A percentile compares a stretch with the other conserved stretches of the same genome.
These are phyloP conservation scores for Rhizopogon roseolus DNA, from an alignment of 768 basidiomycete species.

Conservation along the genomic window DNA sequence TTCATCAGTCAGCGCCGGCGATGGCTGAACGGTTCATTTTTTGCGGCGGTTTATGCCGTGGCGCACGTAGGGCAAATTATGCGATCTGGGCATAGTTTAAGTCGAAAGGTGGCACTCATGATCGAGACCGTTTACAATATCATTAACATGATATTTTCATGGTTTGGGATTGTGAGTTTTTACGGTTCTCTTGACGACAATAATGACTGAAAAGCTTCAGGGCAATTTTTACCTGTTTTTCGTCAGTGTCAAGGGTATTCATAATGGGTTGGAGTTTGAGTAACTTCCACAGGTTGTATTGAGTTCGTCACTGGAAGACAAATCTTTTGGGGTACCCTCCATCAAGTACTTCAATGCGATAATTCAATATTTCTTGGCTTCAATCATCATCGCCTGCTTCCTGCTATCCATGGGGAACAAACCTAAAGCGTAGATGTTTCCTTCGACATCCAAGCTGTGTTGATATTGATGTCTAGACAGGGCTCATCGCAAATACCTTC, in stretches of 20 bases:
- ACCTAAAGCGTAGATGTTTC: conserved; percentile 62
- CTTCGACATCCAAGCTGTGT: not conserved
- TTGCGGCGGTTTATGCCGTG: conserved; percentile 90
- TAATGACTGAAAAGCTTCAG: conserved; percentile 28
- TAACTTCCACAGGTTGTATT: conserved; percentile 59
- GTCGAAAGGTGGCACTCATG: conserved; percentile 70
- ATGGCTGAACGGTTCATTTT: conserved; percentile 92
- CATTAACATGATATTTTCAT: conserved; percentile 83
- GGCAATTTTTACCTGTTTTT: conserved; percentile 97
- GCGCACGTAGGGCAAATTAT: conserved; percentile 52
- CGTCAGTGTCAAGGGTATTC: conserved; percentile 41
- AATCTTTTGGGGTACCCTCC: conserved; percentile 54
- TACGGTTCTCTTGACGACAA: not conserved
- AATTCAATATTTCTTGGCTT: conserved; percentile 79
- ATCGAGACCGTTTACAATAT: conserved; percentile 84
- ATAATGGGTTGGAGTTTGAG: not conserved
- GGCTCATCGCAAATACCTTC: conserved; percentile 65
- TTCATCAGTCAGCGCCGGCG: conserved; percentile 90
- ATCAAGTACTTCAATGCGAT: conserved; percentile 74
- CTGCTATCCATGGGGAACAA: conserved; percentile 95
- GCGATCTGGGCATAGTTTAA: conserved; percentile 55
- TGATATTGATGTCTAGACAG: conserved; percentile 8
- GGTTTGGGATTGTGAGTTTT: conserved; percentile 82
- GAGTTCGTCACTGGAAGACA: conserved; percentile 81
- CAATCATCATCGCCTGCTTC: conserved; percentile 84